Evolutionary conservation across 2,329 filamentous ascomycete species (phyloP), one percentile per base, ranked within the genome.

Genomic region (Cercospora canescens): DNA sequence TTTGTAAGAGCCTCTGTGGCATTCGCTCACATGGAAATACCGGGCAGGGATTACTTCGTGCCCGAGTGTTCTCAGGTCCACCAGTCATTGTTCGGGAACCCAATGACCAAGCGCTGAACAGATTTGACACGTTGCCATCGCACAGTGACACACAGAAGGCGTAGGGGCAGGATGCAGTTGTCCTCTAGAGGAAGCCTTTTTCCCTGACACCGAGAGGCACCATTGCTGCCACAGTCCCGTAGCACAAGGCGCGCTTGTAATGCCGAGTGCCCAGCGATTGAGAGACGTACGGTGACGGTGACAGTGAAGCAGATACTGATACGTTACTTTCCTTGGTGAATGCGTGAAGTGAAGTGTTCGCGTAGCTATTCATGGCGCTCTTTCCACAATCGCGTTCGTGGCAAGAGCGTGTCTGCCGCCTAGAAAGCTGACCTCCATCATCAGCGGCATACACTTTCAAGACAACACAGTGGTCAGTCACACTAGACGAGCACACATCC

Each of bases 351-450:
- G n/a, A 56, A 24, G 52, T 24, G 52, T 4, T 35, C 28, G 28
- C 52, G 52, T 56, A 24, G 32, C 52, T 56, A 34, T n/a, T n/a
- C 18, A 24, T 11, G 28, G 26, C 52, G 16, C 28, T 55, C 52
- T 12, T 56, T 32, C 52, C 30, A 34, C 30, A 30, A 9, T 34
- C 30, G 52, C 52, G 52, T 56, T 9, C 32, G n/a, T 52, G 45
- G 45, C 45, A 52, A 52, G 52, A 56, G 52, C 52, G 18, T 35
- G 52, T 56, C 52, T 56, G 52, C 30, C 32, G 52, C 52, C 52
- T 56, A 21, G 32, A 34, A 32, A 35, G 16, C 18, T 35, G 30
- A 14, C 28, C n/a, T 35, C 28, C 52, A 28, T 6, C 28, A 24
- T 1, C 52, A 35, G n/a, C 21, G 34, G n/a, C 52, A 34, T 3